Evolutionary conservation across 306 rosid species (phyloP).

Genomic region (Vigna reflexopilosa): DNA sequence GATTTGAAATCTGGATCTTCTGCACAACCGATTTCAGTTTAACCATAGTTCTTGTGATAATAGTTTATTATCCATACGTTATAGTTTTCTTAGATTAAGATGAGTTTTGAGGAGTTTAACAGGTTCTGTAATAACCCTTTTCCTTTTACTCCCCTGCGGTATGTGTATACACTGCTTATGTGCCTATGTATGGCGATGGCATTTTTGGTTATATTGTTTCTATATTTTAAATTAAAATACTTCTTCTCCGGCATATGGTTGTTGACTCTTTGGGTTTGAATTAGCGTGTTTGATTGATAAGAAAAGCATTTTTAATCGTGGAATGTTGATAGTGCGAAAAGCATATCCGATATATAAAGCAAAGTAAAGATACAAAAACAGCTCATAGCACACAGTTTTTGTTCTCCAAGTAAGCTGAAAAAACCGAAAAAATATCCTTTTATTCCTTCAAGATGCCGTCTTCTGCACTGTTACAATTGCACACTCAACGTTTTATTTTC

Average conservation of each 20-base stretch:
- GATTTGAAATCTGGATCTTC: slow-evolving; percentile 39
- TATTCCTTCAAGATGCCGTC: slow-evolving; percentile 8
- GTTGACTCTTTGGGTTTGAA: not conserved
- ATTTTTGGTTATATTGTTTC: slow-evolving; percentile 25
- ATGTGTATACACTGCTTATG: slow-evolving; percentile 17
- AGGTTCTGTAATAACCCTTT: slow-evolving; percentile 40
- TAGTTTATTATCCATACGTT: slow-evolving; percentile 2
- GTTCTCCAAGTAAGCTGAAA: too few species aligned
- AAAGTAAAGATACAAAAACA: not conserved
- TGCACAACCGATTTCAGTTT: slow-evolving; percentile 29
- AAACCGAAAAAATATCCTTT: not conserved
- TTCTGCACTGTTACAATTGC: not conserved
- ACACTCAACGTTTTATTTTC: not conserved
- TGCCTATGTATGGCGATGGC: slow-evolving; percentile 24
- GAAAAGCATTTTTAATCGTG: not conserved
- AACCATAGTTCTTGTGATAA: not conserved
- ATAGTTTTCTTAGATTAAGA: slow-evolving; percentile 37
- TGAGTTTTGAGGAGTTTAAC: slow-evolving; percentile 34
- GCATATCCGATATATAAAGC: slow-evolving; percentile 32
- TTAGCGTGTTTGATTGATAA: not conserved
- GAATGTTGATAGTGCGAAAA: slow-evolving; percentile 14
- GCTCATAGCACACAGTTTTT: not conserved
- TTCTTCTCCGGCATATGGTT: not conserved
- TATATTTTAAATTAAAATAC: slow-evolving; percentile 1
- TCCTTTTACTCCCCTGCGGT: not conserved